Evolutionary conservation across 345 rosid species (phyloP), one percentile per base, ranked within the genome.

Genomic region (Populus alba): DNA sequence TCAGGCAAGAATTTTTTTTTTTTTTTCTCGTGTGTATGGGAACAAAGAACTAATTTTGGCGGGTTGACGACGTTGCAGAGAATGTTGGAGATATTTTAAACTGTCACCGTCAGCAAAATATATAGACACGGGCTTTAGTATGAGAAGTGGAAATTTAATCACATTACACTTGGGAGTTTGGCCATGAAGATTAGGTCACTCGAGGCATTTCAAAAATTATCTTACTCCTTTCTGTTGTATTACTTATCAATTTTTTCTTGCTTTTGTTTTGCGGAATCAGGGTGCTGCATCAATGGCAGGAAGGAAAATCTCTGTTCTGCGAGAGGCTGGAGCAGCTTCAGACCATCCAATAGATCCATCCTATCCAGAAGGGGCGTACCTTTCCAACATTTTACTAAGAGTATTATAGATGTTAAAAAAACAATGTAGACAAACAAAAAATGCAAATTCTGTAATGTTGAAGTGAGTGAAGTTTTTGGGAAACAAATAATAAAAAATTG

Each of bases 291-390:
- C 89, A 8, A 84, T 70, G 73, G 94, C 91, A 0, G 92, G 91
- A 69, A 89, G 86, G 86, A 93, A 85, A 77, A 88, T 91, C 80
- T 90, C 92, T 7, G 80, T 92, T 74, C 37, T 92, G 37, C 79
- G 94, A 68, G 90, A 87, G 78, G 90, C 90, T 1, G 91, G 98
- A 43, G 97, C 98, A 79, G 97, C 94, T 7, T 89, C 89, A 47
- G 98, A 95, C 79, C 99, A 95, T 74, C 97, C 99, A 25, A 81
- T 90, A 4, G 92, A 93, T 70, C 97, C 97, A 69, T 86, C 96
- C 68, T 93, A 93, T 78, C 99, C 90, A 1, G 96, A 93, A 87
- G 96, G 99, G 59, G 84, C 84, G 51, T 93, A 95, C 81, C 94
- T 92, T 43, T 87, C 96, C 3, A 92, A 90, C 37, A 3, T 86